Percentiles rank a stretch among this genome's conserved stretches.
Conservation (phyloP, 371 early-diverging fungal genomes). For the Sporodiniella umbellata region DNA sequence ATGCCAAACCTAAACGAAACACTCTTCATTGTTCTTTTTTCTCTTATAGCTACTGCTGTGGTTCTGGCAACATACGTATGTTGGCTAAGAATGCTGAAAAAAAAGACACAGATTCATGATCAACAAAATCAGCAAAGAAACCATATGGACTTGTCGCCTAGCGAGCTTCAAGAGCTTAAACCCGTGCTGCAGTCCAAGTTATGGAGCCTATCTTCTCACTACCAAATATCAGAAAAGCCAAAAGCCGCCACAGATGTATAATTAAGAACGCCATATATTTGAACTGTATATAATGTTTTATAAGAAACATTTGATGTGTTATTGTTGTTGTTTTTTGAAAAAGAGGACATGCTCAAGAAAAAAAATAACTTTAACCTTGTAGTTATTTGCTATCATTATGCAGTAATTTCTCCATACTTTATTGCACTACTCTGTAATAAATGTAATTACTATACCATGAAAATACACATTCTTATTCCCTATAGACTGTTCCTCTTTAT, state of each 20-base stretch:
- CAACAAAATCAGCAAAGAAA: slow-evolving; percentile 2
- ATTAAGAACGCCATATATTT: neutral
- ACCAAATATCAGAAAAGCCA: too few species aligned
- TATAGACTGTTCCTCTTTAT: too few species aligned
- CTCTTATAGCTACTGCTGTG: slow-evolving; percentile 10
- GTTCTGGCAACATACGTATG: slow-evolving; percentile 17
- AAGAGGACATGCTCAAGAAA: too few species aligned
- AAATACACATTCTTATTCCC: too few species aligned
- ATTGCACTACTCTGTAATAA: too few species aligned
- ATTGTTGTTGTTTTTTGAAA: too few species aligned
- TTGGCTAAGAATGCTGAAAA: slow-evolving; percentile 21
- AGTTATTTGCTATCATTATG: too few species aligned
- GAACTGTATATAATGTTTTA: too few species aligned
- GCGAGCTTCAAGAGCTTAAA: slow-evolving; percentile 17
- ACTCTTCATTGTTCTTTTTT: slow-evolving; percentile 20
- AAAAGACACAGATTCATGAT: slow-evolving; percentile 8
- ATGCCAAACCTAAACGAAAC: slow-evolving; percentile 19
- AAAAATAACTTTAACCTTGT: too few species aligned
- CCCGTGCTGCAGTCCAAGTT: slow-evolving; percentile 20
- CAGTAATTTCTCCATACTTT: too few species aligned
- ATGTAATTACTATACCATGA: too few species aligned
- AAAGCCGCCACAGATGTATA: neutral
- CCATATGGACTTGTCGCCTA: slow-evolving; percentile 2
- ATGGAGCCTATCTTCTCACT: neutral
- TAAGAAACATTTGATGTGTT: too few species aligned